These are phyloP conservation scores for Cryphonectria parasitica DNA, from an alignment of 2,329 filamentous ascomycete species.

Conservation along the genomic window DNA sequence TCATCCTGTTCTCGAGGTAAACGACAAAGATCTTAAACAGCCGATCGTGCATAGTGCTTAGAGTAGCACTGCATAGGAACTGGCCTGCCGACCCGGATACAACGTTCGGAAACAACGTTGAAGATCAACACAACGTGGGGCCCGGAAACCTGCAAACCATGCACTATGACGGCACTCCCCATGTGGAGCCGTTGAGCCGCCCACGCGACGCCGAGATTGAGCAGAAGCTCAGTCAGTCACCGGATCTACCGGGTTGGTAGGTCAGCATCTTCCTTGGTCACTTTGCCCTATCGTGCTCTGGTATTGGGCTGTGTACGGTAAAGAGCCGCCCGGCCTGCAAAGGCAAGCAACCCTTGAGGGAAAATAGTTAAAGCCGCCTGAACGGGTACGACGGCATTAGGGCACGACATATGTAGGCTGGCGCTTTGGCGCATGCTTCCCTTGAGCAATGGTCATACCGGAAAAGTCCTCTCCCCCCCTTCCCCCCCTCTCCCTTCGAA, in stretches of 20 bases:
- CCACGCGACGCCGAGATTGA: background rate
- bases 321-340: background rate
- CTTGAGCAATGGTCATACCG: background rate
- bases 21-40: background rate
- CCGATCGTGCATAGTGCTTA: background rate
- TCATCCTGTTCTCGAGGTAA: background rate
- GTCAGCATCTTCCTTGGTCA: conserved; percentile 2
- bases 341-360: background rate
- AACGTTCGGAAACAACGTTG: conserved; percentile 7
- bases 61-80: background rate
- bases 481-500: background rate
- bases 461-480: no score
- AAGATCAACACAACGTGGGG: background rate
- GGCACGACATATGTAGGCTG: background rate
- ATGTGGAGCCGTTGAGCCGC: conserved; percentile 9
- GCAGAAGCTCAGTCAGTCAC: conserved; percentile 1
- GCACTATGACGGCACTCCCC: conserved; percentile 12
- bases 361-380: background rate
- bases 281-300: background rate
- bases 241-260: background rate
- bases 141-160: conserved; percentile 7
- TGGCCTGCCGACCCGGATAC: background rate
- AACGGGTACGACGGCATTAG: conserved; percentile 9
- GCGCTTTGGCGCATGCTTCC: background rate
- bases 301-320: background rate